These are phyloP conservation scores for Cupressus sempervirens DNA, from an alignment of 75 land plant species.

Conservation along the genomic window DNA sequence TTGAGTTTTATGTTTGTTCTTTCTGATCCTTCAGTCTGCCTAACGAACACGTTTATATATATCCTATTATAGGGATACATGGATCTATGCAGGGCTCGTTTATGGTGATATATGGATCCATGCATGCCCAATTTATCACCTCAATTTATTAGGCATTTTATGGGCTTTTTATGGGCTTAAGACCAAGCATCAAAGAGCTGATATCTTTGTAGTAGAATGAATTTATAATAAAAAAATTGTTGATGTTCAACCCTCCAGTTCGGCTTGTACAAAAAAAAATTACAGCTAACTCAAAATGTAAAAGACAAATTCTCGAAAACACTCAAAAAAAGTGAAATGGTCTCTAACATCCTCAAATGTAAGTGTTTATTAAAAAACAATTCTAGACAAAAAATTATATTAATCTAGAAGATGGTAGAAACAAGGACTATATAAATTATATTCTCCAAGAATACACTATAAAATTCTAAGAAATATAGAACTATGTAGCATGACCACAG, in stretches of 20 bases:
- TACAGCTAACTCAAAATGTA: background rate
- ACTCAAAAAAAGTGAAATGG: too few relatives aligned
- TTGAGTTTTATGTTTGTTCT: background rate
- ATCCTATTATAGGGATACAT: background rate
- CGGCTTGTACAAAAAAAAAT: background rate
- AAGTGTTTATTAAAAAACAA: background rate
- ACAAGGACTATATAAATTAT: background rate
- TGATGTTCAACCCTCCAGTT: background rate
- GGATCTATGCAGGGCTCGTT: background rate
- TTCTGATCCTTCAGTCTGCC: background rate
- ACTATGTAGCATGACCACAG: background rate
- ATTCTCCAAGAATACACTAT: background rate
- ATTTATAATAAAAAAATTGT: background rate
- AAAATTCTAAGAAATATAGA: background rate
- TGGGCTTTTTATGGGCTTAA: background rate
- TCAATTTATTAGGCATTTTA: background rate
- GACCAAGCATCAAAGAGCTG: background rate
- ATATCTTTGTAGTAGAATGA: background rate
- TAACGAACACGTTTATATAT: background rate
- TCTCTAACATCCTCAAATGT: background rate
- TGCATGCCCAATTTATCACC: background rate
- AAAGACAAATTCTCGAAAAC: too few relatives aligned
- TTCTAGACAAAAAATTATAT: background rate
- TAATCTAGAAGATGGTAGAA: background rate
- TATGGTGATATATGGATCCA: background rate